Base-by-base conservation (phyloP, 106 monocot species). In the Narthecium ossifragum region DNA sequence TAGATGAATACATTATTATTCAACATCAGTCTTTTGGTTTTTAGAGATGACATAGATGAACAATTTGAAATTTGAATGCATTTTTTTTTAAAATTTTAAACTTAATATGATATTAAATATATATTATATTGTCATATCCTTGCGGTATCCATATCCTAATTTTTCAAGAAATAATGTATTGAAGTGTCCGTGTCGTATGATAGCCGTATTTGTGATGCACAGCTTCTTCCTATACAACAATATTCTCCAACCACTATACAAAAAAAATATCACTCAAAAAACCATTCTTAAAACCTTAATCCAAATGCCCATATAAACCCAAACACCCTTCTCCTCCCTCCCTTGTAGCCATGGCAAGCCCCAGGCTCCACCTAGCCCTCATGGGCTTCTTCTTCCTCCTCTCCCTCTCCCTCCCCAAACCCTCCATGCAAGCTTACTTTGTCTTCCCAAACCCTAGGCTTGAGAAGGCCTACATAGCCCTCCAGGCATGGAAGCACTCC, bases 401-500 rank as follows among this genome's bases (percentile, higher is more conserved):
- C 65, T 41, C 46, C 54, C 18, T 38, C 58, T 53, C 31, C 59
- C 48, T 64, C 32, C 24, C 34, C 40, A 39, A 21, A 6, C 14
- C 31, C 17, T 34, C 47, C 24, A 13, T 55, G 17, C 52, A 39
- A 17, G 34, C 43, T 31, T 17, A 41, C 13, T 53, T 31, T 11
- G 5, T 40, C 34, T 47, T 17, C 34, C 1, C n/a, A 26, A 82
- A 82, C 72, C 81, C 72, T 1, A 46, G 77, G 34, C 65, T 82
- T 1, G 62, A 45, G 7, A 66, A 66, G 22, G 83, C 83, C 54
- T 77, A 62, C 73, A 22, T 72, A 8, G 78, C 78, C 37, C 69
- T 83, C 53, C 78, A 74, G 29, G 65, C 77, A 9, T 70, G 61
- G 61, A 83, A 78, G 45, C 70, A 70, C 51, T 27, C 63, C 53